Base-by-base conservation (phyloP, 805 yeast genomes). In the Maudiozyma pseudohumilis region DNA sequence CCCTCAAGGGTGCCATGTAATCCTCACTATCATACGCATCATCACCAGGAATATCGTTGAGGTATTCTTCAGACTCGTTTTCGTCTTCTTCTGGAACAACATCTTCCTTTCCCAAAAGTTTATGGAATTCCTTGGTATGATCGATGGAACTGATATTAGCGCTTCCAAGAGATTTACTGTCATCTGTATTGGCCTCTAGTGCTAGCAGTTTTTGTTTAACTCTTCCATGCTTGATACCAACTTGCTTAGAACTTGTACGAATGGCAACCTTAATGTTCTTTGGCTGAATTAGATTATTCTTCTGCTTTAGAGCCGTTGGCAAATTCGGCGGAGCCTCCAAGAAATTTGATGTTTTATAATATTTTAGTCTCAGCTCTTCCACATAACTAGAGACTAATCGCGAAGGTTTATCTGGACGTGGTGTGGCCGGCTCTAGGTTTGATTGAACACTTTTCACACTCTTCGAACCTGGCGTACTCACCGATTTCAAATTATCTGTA, bases 1-100 rank as follows among this genome's bases (percentile, higher is more conserved):
- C 60, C 29, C 61, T 42, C 18, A 53, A 34, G 16, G 60, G 63
- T 10, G 59, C 59, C 53, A 56, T 47, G 12, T 46, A 41, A 34
- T 55, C 61, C 32, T 60, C 63, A 37, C 61, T 54, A 36, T 56
- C 50, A 29, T 60, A 60, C 0, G 63, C 63, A 22, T 60, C 63
- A 41, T 59, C 61, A 18, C 65, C 65, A 1, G 65, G 65, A 17
- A 60, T 50, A 11, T 50, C 55, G 13, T 53, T 44, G 25, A 60
- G 27, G 32, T 51, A 50, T 12, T 45, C 44, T 23, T 58, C 58
- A 13, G 43, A 41, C 7, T 29, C 44, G 15, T 41, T 42, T 13
- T 35, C 27, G 20, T 33, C 31, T 15, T 29, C 39, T 8, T 35
- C 34, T 3, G 25, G 36, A 12, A 36, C 37, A 6, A 39, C 34